phyloP scores from a whole-genome alignment of 1,139 yeast genomes.

The Geotrichum histeridarum region DNA sequence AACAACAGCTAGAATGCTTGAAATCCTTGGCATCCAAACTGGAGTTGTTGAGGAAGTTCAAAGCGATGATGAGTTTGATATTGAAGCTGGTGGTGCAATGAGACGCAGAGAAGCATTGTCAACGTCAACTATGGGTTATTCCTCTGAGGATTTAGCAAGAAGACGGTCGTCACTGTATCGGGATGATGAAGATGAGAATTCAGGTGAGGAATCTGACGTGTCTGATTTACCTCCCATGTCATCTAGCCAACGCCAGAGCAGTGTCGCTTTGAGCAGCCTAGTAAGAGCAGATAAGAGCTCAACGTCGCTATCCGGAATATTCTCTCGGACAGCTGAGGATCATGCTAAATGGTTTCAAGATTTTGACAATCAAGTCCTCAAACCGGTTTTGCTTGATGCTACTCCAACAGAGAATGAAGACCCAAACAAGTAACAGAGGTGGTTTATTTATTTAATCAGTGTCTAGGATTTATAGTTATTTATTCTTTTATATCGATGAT shows the following conservation, averaged over 20 bases:
- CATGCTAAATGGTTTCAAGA: constrained; percentile 88
- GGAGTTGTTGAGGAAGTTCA: constrained; percentile 81
- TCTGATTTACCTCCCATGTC: constrained; percentile 36
- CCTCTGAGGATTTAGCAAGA: constrained; percentile 5
- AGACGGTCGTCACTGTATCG: constrained; percentile 29
- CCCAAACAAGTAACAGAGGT: background rate
- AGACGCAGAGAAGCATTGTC: background rate
- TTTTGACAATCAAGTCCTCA: constrained; percentile 90
- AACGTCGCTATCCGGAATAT: constrained; percentile 36
- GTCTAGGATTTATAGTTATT: background rate
- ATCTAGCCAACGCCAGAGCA: constrained; percentile 8
- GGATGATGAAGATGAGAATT: constrained; percentile 23
- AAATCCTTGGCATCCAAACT: constrained; percentile 82
- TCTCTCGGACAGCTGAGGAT: constrained; percentile 55
- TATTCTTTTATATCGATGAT: background rate
- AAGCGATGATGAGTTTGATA: constrained; percentile 91
- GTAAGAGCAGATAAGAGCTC: constrained; percentile 16
- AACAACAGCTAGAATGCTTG: constrained; percentile 96
- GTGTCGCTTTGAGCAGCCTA: constrained; percentile 4
- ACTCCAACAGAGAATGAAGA: constrained; percentile 20
- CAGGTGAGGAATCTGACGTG: constrained; percentile 27
- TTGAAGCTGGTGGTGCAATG: constrained; percentile 49
- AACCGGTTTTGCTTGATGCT: constrained; percentile 80
- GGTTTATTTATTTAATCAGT: background rate
- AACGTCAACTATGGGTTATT: background rate